These are phyloP conservation scores for Eustoma russellianum DNA, from an alignment of 257 asterid genomes.

Conservation along the genomic window DNA sequence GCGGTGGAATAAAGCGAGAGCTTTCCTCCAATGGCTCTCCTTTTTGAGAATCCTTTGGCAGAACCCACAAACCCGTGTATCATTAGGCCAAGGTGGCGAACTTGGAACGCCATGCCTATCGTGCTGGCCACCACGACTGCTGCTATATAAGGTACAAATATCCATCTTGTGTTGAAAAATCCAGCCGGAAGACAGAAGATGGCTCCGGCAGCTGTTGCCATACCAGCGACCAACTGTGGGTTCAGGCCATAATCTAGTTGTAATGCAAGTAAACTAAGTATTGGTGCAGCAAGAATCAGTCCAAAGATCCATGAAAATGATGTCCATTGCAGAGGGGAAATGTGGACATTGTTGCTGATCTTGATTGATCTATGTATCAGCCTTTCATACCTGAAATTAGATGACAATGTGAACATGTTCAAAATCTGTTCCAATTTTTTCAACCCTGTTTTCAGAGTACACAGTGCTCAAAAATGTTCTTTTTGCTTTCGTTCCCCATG, in stretches of 20 bases:
- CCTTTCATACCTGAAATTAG: constrained; percentile 47
- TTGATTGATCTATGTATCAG: constrained; percentile 38
- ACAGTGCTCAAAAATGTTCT: too few species aligned
- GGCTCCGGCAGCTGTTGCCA: constrained; percentile 68
- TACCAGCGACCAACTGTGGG: constrained; percentile 62
- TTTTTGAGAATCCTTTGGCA: constrained; percentile 34
- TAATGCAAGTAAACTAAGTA: constrained; percentile 45
- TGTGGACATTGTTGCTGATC: constrained; percentile 22
- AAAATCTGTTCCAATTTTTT: background rate
- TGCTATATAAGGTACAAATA: constrained; percentile 70
- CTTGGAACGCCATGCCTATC: constrained; percentile 49
- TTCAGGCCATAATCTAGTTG: constrained; percentile 57
- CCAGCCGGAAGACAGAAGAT: constrained; percentile 91
- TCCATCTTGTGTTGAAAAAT: constrained; percentile 60
- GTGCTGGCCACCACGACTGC: constrained; percentile 64
- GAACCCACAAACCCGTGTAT: constrained; percentile 62
- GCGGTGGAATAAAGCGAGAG: constrained; percentile 69
- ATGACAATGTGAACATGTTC: background rate
- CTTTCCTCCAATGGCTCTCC: constrained; percentile 51
- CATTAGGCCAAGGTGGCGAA: constrained; percentile 76
- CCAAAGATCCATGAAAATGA: constrained; percentile 75
- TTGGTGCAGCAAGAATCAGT: constrained; percentile 58
- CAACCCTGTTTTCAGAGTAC: too few species aligned
- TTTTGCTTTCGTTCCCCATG: background rate
- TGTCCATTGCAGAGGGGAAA: constrained; percentile 73